A percentile compares a stretch with the other conserved stretches of the same genome.
These are phyloP conservation scores for Exophiala phaeomuriformis DNA, from an alignment of 2,329 filamentous ascomycete genomes.

Conservation along the genomic window DNA sequence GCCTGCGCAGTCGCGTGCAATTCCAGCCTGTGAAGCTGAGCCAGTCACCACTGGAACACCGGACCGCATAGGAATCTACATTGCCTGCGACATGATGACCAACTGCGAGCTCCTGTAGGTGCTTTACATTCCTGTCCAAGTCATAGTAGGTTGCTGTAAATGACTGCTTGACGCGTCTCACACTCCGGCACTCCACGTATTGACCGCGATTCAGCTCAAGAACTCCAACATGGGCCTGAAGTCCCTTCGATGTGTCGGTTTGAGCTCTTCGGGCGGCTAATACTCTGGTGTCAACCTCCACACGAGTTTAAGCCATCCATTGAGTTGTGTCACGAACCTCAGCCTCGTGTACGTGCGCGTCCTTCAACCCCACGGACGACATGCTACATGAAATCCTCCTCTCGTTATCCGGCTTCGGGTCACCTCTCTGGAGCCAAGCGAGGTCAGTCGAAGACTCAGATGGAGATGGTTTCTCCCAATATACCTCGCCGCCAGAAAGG, in stretches of 20 bases:
- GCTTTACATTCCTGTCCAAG: background rate
- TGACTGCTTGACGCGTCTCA: background rate
- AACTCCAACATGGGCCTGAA: slow-evolving; percentile 9
- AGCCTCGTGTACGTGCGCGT: slow-evolving; percentile 3
- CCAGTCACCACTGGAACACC: too few species aligned
- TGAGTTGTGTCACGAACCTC: slow-evolving; percentile 12
- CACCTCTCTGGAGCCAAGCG: slow-evolving; percentile 60
- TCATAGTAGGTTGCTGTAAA: background rate
- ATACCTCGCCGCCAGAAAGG: slow-evolving; percentile 67
- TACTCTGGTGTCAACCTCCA: slow-evolving; percentile 38
- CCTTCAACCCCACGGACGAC: slow-evolving; percentile 9
- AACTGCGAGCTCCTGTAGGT: background rate
- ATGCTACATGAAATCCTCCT: slow-evolving; percentile 99
- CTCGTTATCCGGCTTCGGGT: slow-evolving; percentile 88
- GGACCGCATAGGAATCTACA: too few species aligned
- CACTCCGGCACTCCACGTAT: background rate
- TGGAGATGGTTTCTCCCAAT: slow-evolving; percentile 44
- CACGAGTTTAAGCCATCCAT: slow-evolving; percentile 13
- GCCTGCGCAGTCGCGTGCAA: too few species aligned
- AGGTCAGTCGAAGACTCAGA: slow-evolving; percentile 45
- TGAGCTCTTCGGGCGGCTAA: slow-evolving; percentile 38
- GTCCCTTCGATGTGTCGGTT: slow-evolving; percentile 40
- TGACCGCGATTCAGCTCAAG: slow-evolving; percentile 6
- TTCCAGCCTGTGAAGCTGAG: too few species aligned
- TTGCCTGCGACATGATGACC: background rate